Percentiles rank a stretch among this genome's conserved stretches.
Conservation (phyloP, 140 eudicot species). For the Senecio squalidus region DNA sequence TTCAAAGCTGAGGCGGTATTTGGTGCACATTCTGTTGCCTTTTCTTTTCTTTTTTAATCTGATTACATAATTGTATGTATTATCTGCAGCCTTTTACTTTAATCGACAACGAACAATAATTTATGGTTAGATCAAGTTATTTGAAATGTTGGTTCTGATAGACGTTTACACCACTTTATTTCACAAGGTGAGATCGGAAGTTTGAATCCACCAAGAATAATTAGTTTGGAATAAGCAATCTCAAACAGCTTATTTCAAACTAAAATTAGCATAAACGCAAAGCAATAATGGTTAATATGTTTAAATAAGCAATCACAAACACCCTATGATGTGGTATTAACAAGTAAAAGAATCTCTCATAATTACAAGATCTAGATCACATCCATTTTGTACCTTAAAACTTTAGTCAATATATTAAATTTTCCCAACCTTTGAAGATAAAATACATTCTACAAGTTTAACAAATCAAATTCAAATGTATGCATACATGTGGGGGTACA, state of each 20-base stretch:
- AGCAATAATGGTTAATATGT: too few species aligned
- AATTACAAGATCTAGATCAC: constrained; percentile 20
- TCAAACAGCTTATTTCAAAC: too few species aligned
- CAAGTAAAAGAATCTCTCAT: constrained; percentile 14
- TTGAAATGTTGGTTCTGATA: background rate
- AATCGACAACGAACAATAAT: background rate
- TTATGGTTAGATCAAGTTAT: too few species aligned
- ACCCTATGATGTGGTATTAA: background rate
- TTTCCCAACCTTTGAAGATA: background rate
- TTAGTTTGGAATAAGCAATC: too few species aligned
- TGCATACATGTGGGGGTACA: background rate
- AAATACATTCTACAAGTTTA: background rate
- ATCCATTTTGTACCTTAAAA: background rate
- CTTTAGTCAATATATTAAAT: background rate
- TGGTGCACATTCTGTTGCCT: too few species aligned
- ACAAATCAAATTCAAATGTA: background rate
- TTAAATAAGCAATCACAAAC: too few species aligned
- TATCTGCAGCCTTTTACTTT: background rate
- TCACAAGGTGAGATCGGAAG: too few species aligned
- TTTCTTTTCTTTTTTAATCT: too few species aligned
- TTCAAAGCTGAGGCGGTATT: background rate
- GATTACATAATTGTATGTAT: background rate
- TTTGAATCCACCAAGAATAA: too few species aligned
- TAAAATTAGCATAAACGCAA: too few species aligned
- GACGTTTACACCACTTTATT: constrained; percentile 18